These are phyloP conservation scores for Calvatia gigantea DNA, from an alignment of 768 basidiomycete species.

Conservation along the genomic window DNA sequence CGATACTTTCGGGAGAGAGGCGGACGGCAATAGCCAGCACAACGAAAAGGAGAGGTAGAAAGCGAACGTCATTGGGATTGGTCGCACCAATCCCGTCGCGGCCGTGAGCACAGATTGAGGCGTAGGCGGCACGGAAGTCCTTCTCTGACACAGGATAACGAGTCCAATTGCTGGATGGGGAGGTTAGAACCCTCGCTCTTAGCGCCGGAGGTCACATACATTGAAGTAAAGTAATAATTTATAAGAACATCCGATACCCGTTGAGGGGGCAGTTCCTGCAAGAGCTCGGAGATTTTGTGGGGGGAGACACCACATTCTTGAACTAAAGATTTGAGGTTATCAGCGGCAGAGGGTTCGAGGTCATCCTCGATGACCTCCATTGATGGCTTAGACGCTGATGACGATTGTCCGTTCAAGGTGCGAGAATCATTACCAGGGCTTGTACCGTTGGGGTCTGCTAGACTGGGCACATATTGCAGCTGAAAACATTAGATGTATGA, in stretches of 20 bases:
- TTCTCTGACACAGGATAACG: conserved; percentile 87
- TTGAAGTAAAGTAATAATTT: conserved; percentile 74
- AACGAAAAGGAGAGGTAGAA: conserved; percentile 90
- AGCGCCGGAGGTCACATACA: conserved; percentile 41
- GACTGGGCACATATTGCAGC: conserved; percentile 27
- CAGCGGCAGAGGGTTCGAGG: conserved; percentile 58
- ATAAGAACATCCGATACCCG: conserved; percentile 73
- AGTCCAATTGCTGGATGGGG: conserved; percentile 76
- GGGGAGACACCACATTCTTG: conserved; percentile 92
- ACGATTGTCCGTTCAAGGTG: conserved; percentile 2
- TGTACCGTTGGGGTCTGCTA: not conserved
- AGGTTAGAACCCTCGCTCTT: conserved; percentile 11
- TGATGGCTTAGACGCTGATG: conserved; percentile 9
- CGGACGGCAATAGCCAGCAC: conserved; percentile 85
- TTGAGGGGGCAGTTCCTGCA: conserved; percentile 83
- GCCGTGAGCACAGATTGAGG: conserved; percentile 59
- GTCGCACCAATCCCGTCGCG: conserved; percentile 55
- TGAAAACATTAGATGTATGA: conserved; percentile 5
- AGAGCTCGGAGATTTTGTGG: conserved; percentile 84
- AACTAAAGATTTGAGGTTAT: conserved; percentile 81
- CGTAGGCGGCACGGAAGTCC: conserved; percentile 73
- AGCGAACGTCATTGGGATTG: conserved; percentile 75
- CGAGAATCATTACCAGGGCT: not conserved
- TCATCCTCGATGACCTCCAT: conserved; percentile 36
- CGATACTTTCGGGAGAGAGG: conserved; percentile 81